Evolutionary conservation across 1,284 basidiomycete genomes (phyloP).

Genomic region (Gastroboletus turbinatus): DNA sequence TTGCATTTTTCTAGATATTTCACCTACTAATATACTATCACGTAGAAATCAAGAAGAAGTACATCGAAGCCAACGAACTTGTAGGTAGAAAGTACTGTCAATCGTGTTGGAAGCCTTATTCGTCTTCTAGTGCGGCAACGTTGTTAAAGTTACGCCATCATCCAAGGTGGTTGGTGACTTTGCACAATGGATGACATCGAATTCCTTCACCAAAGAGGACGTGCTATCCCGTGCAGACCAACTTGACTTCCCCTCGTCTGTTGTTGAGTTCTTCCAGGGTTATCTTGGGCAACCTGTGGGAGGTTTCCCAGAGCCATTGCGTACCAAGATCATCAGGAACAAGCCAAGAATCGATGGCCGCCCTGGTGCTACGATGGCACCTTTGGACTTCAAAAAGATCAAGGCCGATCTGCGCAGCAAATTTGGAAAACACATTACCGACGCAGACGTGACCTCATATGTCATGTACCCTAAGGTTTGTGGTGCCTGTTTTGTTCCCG

Average conservation of each 20-base stretch:
- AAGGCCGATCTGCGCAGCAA: slow-evolving; percentile 91
- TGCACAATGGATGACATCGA: slow-evolving; percentile 98
- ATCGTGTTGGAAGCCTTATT: slow-evolving; percentile 17
- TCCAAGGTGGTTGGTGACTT: slow-evolving; percentile 99
- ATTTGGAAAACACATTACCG: slow-evolving; percentile 93
- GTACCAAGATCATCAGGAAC: slow-evolving; percentile 89
- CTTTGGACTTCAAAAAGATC: slow-evolving; percentile 95
- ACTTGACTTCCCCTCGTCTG: slow-evolving; percentile 96
- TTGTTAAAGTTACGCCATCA: slow-evolving; percentile 99
- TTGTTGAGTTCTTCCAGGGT: slow-evolving; percentile 97
- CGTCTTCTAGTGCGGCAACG: slow-evolving; percentile 81
- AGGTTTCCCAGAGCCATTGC: slow-evolving; percentile 97
- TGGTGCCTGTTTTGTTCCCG: slow-evolving; percentile 8
- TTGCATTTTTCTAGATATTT: slow-evolving; percentile 5
- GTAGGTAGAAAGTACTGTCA: slow-evolving; percentile 43
- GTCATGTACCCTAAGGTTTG: slow-evolving; percentile 92
- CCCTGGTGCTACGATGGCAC: slow-evolving; percentile 85
- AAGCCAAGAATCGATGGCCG: slow-evolving; percentile 92
- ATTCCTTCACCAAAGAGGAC: slow-evolving; percentile 85
- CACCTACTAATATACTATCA: slow-evolving; percentile 13
- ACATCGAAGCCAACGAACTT: slow-evolving; percentile 94
- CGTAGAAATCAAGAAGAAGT: slow-evolving; percentile 95
- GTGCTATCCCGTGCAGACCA: slow-evolving; percentile 84
- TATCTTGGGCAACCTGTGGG: slow-evolving; percentile 96
- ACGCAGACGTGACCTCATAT: slow-evolving; percentile 92